Evolutionary conservation across 352 stramenopile species (phyloP).

Genomic region (Globisporangium orthogonon): DNA sequence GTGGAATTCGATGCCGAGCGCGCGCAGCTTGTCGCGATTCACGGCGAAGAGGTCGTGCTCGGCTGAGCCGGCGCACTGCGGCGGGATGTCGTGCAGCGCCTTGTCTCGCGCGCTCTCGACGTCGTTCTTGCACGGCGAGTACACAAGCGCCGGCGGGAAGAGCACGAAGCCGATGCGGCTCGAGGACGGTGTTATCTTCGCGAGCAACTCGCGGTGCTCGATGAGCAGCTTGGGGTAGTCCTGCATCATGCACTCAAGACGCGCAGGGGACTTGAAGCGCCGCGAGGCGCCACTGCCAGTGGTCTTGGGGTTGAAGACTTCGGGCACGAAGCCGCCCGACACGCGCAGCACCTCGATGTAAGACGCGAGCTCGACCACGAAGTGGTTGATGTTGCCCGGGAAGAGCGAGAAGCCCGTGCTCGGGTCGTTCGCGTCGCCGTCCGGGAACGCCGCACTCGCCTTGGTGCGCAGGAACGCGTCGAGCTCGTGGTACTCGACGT

Average conservation of each 20-base stretch:
- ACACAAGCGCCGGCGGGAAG: constrained; percentile 55
- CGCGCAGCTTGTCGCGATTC: constrained; percentile 33
- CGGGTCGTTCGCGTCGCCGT: constrained; percentile 58
- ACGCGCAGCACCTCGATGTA: constrained; percentile 43
- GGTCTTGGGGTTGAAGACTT: constrained; percentile 75
- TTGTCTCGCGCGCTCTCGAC: constrained; percentile 44
- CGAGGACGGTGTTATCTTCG: neutral
- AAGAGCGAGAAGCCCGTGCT: constrained; percentile 50
- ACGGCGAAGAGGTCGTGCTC: constrained; percentile 59
- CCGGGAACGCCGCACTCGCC: constrained; percentile 29
- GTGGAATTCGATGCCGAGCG: constrained; percentile 17
- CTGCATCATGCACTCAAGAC: constrained; percentile 79
- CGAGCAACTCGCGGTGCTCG: constrained; percentile 16
- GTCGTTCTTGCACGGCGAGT: constrained; percentile 75
- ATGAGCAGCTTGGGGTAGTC: constrained; percentile 64
- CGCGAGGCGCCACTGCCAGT: constrained; percentile 13
- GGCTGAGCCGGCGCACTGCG: constrained; percentile 56
- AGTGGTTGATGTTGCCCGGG: constrained; percentile 74
- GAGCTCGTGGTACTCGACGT: constrained; percentile 73
- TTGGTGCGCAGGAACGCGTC: constrained; percentile 57
- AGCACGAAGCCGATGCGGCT: constrained; percentile 34
- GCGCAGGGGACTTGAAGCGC: constrained; percentile 57
- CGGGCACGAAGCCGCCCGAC: constrained; percentile 49
- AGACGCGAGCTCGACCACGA: constrained; percentile 38
- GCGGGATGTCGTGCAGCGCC: constrained; percentile 37